Base-by-base conservation (phyloP, 1,284 basidiomycete genomes). In the Ustilago hordei region DNA sequence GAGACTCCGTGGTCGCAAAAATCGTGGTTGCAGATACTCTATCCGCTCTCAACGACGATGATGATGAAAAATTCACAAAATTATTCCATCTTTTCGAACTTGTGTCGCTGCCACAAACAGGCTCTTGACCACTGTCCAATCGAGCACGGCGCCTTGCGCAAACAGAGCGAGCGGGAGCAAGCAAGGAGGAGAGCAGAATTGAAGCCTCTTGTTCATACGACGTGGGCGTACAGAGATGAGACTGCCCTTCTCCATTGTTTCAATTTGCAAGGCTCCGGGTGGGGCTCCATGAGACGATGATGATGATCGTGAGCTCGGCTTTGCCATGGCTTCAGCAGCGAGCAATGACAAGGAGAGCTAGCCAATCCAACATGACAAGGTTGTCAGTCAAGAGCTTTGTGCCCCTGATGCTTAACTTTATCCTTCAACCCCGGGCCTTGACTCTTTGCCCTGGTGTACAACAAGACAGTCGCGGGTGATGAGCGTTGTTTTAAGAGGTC, bases 71-170 rank as follows among this genome's bases (percentile, higher is more conserved):
- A 13, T 36, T 31, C 19, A 36, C 8, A 54, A 35, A 36, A 54
- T 54, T 54, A 35, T 54, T 54, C 52, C 32, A 54, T 36, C 23
- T 28, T 54, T 54, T 54, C 35, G 35, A 54, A 35, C n/a, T 50
- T 50, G 48, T 28, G 31, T 50, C 23, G n/a, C 7, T 28, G 7
- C 31, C 52, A 32, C 15, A 28, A 28, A 28, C 23, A 35, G 52
- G 52, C 52, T 35, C 31, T 36, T 54, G 17, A 8, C 31, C 17
- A 54, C 52, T 38, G 34, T 54, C 23, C 52, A 50, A 31, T 17
- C n/a, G 6, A 54, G 36, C 48, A 52, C 48, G 32, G 13, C 48
- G 31, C 28, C 23, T 31, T 8, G 28, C 48, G 48, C 48, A 50
- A 50, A 50, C 28, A 32, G 28, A 50, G 7, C 6, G 39, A 48